Conservation (phyloP, 768 basidiomycete species). For the Mycena indigotica region DNA sequence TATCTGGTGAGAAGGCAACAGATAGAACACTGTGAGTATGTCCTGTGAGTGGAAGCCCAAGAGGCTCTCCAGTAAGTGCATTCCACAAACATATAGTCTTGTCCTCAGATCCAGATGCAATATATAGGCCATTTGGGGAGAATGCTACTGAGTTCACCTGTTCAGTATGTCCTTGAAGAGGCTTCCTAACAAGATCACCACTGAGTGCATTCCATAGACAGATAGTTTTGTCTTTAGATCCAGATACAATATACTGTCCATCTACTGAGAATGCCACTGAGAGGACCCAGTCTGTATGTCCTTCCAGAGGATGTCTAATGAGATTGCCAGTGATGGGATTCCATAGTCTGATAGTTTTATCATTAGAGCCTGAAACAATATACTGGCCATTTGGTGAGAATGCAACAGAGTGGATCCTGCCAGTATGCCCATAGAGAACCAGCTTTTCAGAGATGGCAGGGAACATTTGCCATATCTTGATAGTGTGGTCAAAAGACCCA, state of each 20-base stretch:
- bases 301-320: slow-evolving; percentile 17
- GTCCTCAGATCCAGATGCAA: slow-evolving; percentile 42
- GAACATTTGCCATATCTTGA: slow-evolving; percentile 34
- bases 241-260: slow-evolving; percentile 22
- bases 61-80: background rate
- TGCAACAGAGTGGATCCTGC: background rate
- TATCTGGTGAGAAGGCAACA: too few relatives aligned
- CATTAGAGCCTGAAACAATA: background rate
- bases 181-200: background rate
- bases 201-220: slow-evolving; percentile 23
- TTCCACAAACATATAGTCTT: slow-evolving; percentile 40
- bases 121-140: slow-evolving; percentile 25
- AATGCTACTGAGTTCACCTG: slow-evolving; percentile 25
- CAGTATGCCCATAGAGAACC: background rate
- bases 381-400: background rate
- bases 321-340: slow-evolving; percentile 22
- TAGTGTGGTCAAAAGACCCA: slow-evolving; percentile 35
- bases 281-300: slow-evolving; percentile 21
- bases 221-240: slow-evolving; percentile 22
- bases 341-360: slow-evolving; percentile 7
- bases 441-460: slow-evolving; percentile 16
- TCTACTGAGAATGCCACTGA: slow-evolving; percentile 27
- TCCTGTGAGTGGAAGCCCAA: background rate
- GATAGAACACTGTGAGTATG: too few relatives aligned
- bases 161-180: slow-evolving; percentile 17